A percentile compares a stretch with the other conserved stretches of the same genome.
These are phyloP conservation scores for Pseudogymnoascus pannorum DNA, from an alignment of 2,329 filamentous ascomycete species.

Conservation along the genomic window DNA sequence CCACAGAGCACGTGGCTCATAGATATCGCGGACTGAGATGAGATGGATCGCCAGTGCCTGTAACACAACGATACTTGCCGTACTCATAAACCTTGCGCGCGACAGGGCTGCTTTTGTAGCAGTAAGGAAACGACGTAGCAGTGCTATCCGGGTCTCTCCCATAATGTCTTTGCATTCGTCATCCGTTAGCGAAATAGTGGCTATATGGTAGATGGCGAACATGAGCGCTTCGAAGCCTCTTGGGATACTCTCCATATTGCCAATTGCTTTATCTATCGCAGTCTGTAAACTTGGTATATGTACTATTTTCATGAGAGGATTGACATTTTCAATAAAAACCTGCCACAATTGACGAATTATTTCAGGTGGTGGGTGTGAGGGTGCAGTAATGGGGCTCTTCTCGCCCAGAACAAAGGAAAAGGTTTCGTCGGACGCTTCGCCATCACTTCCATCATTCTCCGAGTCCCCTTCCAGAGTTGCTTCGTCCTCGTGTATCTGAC, in stretches of 20 bases:
- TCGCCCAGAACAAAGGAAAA: slow-evolving; percentile 23
- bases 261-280: slow-evolving; percentile 54
- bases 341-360: slow-evolving; percentile 60
- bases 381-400: slow-evolving; percentile 19
- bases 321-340: slow-evolving; percentile 60
- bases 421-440: slow-evolving; percentile 22
- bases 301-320: slow-evolving; percentile 60
- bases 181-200: slow-evolving; percentile 52
- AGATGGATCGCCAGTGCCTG: slow-evolving; percentile 53
- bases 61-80: slow-evolving; percentile 49
- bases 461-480: slow-evolving; percentile 17
- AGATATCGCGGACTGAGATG: slow-evolving; percentile 25
- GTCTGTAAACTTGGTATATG: slow-evolving; percentile 57
- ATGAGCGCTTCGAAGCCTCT: slow-evolving; percentile 56
- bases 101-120: slow-evolving; percentile 40
- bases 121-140: slow-evolving; percentile 31
- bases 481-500: slow-evolving; percentile 24
- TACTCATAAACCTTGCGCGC: slow-evolving; percentile 49
- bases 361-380: slow-evolving; percentile 30
- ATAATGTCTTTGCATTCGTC: slow-evolving; percentile 35
- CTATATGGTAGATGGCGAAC: slow-evolving; percentile 57
- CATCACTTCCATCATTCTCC: slow-evolving; percentile 19
- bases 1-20: slow-evolving; percentile 54
- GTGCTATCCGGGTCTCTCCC: slow-evolving; percentile 17
- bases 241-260: slow-evolving; percentile 30